These are phyloP conservation scores for Venturia aucupariae DNA, from an alignment of 2,329 filamentous ascomycete species.

Conservation along the genomic window DNA sequence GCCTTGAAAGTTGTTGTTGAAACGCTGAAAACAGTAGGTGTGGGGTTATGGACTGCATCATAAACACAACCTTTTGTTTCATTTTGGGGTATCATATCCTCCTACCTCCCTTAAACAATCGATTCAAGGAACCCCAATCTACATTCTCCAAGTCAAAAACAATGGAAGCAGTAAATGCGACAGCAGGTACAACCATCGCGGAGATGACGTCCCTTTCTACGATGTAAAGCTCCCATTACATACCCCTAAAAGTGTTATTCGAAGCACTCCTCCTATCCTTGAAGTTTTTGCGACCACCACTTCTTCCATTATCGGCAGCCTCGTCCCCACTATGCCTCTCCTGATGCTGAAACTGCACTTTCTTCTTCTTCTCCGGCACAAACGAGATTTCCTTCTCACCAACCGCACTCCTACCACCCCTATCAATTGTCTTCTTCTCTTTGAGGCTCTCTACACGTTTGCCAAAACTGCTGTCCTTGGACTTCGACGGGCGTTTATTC, in stretches of 20 bases:
- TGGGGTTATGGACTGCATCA: too few species aligned
- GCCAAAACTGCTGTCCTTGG: conserved; percentile 48
- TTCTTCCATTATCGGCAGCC: conserved; percentile 23
- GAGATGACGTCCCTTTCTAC: too few species aligned
- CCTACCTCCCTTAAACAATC: too few species aligned
- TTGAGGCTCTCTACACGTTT: conserved; percentile 39
- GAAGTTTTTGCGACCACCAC: conserved; percentile 23
- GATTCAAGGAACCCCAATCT: too few species aligned
- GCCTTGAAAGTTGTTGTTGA: too few species aligned
- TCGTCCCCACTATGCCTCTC: conserved; percentile 18
- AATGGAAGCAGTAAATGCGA: too few species aligned
- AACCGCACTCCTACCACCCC: conserved; percentile 6
- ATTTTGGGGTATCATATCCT: too few species aligned
- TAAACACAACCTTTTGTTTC: too few species aligned
- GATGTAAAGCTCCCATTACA: not conserved
- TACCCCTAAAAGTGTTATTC: conserved; percentile 41
- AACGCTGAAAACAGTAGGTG: too few species aligned
- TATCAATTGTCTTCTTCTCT: conserved; percentile 19
- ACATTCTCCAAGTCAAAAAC: too few species aligned
- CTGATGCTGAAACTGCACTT: conserved; percentile 16
- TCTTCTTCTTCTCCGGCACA: conserved; percentile 48
- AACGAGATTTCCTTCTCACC: conserved; percentile 62
- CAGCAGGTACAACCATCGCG: too few species aligned
- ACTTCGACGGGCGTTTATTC: conserved; percentile 16
- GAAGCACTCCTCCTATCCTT: conserved; percentile 61